Conservation (phyloP, 768 basidiomycete species). For the Cyathus striatus region DNA sequence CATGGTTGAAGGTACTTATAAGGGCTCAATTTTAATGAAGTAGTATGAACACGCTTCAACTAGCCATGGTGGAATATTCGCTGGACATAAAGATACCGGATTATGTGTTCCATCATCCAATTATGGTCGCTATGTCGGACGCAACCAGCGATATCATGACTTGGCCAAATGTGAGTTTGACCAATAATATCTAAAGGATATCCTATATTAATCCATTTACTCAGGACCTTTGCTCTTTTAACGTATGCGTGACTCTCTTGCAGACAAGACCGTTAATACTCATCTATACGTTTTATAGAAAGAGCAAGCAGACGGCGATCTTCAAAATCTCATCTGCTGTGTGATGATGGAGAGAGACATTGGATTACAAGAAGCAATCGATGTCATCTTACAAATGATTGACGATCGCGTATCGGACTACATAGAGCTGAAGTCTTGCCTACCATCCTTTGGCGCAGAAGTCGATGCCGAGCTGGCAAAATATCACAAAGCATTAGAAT, state of each 20-base stretch:
- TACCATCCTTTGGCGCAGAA: slow-evolving; percentile 1
- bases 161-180: slow-evolving; percentile 13
- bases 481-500: slow-evolving; percentile 9
- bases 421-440: slow-evolving; percentile 12
- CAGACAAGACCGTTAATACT: not conserved
- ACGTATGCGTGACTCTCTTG: slow-evolving; percentile 7
- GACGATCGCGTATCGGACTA: slow-evolving; percentile 14
- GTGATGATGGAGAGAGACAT: slow-evolving; percentile 15
- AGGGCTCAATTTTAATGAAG: not conserved
- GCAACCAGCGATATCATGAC: slow-evolving; percentile 15
- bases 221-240: slow-evolving; percentile 18
- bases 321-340: slow-evolving; percentile 18
- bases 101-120: slow-evolving; percentile 11
- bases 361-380: slow-evolving; percentile 18
- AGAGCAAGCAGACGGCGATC: slow-evolving; percentile 22
- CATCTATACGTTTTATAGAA: slow-evolving; percentile 10
- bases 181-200: not conserved
- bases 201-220: not conserved
- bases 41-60: not conserved
- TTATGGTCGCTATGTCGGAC: slow-evolving; percentile 11
- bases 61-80: slow-evolving; percentile 14
- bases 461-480: slow-evolving; percentile 6
- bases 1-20: slow-evolving; percentile 12
- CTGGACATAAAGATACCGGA: slow-evolving; percentile 10
- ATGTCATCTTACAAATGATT: slow-evolving; percentile 16